Conservation (phyloP, 495 filamentous ascomycete genomes). For the Penicillium turbatum region DNA sequence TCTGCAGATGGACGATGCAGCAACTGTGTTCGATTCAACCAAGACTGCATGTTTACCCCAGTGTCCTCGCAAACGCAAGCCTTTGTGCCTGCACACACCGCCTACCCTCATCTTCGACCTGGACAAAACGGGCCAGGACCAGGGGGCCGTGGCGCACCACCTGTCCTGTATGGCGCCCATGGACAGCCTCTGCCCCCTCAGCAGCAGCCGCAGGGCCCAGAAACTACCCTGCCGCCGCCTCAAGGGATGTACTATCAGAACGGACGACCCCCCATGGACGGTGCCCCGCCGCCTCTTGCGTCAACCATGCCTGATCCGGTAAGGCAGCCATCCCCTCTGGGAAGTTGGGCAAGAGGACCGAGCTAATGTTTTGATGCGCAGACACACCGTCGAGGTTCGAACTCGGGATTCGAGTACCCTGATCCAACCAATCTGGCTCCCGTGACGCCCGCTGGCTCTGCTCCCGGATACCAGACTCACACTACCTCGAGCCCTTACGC, state of each 20-base stretch:
- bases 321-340: slow-evolving; percentile 30
- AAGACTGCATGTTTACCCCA: slow-evolving; percentile 83
- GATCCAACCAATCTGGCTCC: slow-evolving; percentile 53
- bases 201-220: slow-evolving; percentile 43
- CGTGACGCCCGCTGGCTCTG: slow-evolving; percentile 47
- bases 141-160: slow-evolving; percentile 38
- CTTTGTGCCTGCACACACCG: slow-evolving; percentile 75
- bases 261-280: slow-evolving; percentile 33
- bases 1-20: slow-evolving; percentile 73
- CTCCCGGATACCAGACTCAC: slow-evolving; percentile 46
- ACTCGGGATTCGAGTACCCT: slow-evolving; percentile 49
- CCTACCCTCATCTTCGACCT: slow-evolving; percentile 55
- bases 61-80: slow-evolving; percentile 80
- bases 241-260: slow-evolving; percentile 46
- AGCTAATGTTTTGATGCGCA: slow-evolving; percentile 28
- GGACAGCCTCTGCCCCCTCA: slow-evolving; percentile 66
- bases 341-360: background rate
- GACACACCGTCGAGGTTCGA: slow-evolving; percentile 48
- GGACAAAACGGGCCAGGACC: slow-evolving; percentile 38
- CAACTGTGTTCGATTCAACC: slow-evolving; percentile 76
- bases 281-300: slow-evolving; percentile 38
- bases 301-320: slow-evolving; percentile 44
- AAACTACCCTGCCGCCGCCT: slow-evolving; percentile 48
- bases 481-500: slow-evolving; percentile 46
- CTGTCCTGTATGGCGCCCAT: slow-evolving; percentile 66